Base-by-base conservation (phyloP, 1,139 yeast species). In the Taphrina pruni region DNA sequence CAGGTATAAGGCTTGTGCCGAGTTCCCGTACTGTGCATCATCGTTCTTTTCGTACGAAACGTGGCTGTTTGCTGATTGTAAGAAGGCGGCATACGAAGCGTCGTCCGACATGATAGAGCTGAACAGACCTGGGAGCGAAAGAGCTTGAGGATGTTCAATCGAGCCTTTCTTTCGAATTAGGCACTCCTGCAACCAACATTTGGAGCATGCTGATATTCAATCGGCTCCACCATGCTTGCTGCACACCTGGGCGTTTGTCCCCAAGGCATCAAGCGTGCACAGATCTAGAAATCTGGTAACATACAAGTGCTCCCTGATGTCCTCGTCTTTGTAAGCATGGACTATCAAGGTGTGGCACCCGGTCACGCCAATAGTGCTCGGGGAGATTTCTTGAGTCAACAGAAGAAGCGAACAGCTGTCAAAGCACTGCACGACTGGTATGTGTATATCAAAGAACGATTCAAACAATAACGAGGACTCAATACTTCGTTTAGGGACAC, bases 61-160 rank as follows among this genome's bases (percentile, higher is more conserved):
- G 21, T 20, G 56, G 3, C 17, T 43, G 56, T 64, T 64, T n/a
- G 61, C 67, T 46, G 55, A 43, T 32, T 64, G 46, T 17, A 64
- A 39, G 55, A 64, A 64, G n/a, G 54, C 51, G 20, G 48, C 51
- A 36, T 64, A 64, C 20, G 67, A 35, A 17, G 45, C 67, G 26
- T 64, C 67, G 14, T 56, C 60, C 14, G 67, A 54, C 67, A 64
- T 64, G 52, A 9, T 26, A 26, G 32, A 26, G 32, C 32, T 26
- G 2, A 4, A 26, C 4, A 26, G 32, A 26, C 4, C 32, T 26
- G 32, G 4, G 32, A 26, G 4, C 2, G 32, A 2, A 26, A 26
- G 32, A 26, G 32, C 32, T 26, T 4, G 2, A 26, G 32, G 4
- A 2, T 26, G 32, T 26, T 26, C 14, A 39, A 39, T 39, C 14